These are phyloP conservation scores for Pythium monospermum DNA, from an alignment of 352 stramenopile species.

Conservation along the genomic window DNA sequence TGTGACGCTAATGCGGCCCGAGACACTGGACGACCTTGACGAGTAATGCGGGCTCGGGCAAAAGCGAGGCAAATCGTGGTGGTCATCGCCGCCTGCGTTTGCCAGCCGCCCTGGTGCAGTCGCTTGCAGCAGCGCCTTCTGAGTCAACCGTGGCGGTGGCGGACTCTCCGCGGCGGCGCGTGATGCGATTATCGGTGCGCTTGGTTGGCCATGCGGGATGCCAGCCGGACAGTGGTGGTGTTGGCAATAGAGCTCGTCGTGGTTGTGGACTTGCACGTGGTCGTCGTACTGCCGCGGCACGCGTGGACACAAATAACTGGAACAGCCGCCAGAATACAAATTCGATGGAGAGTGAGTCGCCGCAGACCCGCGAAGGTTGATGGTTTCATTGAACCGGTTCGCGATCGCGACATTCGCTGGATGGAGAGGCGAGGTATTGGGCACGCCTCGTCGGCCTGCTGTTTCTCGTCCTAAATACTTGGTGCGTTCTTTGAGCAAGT, in stretches of 20 bases:
- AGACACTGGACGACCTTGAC: slow-evolving; percentile 56
- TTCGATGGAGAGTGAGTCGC: slow-evolving; percentile 13
- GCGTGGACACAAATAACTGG: slow-evolving; percentile 6
- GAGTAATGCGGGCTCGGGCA: slow-evolving; percentile 63
- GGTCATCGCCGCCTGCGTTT: slow-evolving; percentile 18
- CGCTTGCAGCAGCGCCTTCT: slow-evolving; percentile 9
- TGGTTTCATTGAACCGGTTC: too few relatives aligned
- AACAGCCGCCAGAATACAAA: slow-evolving; percentile 5
- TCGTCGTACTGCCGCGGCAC: neutral
- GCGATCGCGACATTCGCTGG: too few relatives aligned
- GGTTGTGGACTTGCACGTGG: neutral
- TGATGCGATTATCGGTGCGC: neutral
- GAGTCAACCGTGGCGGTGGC: slow-evolving; percentile 4
- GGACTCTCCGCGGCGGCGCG: neutral
- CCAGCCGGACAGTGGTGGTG: slow-evolving; percentile 19
- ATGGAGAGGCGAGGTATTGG: too few relatives aligned
- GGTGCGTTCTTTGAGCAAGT: slow-evolving; percentile 61
- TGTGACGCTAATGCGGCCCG: slow-evolving; percentile 41
- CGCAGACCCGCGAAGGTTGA: too few relatives aligned
- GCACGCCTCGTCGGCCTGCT: slow-evolving; percentile 1
- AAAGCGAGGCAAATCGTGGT: slow-evolving; percentile 23
- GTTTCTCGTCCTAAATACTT: slow-evolving; percentile 57
- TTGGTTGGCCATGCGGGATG: slow-evolving; percentile 14
- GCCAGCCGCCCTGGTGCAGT: neutral
- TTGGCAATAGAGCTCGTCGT: slow-evolving; percentile 16